Conservation (phyloP, 345 rosid species). For the Psidium friedrichsthalianum region DNA sequence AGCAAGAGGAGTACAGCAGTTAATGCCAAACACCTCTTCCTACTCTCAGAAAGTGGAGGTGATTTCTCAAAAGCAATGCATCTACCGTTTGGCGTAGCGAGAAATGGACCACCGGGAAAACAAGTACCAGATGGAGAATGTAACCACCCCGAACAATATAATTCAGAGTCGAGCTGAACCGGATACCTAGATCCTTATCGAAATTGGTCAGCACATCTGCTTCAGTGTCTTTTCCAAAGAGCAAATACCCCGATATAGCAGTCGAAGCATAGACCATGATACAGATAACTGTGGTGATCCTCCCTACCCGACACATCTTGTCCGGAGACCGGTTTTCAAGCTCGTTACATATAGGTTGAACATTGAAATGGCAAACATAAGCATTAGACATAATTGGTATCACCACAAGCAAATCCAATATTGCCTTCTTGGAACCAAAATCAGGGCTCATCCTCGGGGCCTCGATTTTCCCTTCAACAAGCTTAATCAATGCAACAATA, state of each 20-base stretch:
- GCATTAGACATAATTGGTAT: constrained; percentile 92
- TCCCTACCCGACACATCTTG: constrained; percentile 80
- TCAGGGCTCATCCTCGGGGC: constrained; percentile 73
- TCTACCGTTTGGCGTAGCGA: constrained; percentile 84
- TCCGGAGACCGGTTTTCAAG: constrained; percentile 63
- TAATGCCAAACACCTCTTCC: constrained; percentile 59
- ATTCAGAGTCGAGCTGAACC: constrained; percentile 68
- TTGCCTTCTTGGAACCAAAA: constrained; percentile 56
- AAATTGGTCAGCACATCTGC: constrained; percentile 80
- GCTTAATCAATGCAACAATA: constrained; percentile 57
- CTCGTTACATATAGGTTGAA: constrained; percentile 91
- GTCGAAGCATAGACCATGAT: constrained; percentile 58
- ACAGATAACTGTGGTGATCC: constrained; percentile 70
- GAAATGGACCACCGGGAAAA: constrained; percentile 95
- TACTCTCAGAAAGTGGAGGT: constrained; percentile 69
- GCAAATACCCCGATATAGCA: constrained; percentile 74
- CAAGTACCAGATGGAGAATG: constrained; percentile 85
- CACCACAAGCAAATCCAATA: constrained; percentile 88
- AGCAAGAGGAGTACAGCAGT: constrained; percentile 46
- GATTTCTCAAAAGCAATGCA: constrained; percentile 47
- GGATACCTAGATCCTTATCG: constrained; percentile 77
- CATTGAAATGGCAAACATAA: constrained; percentile 84
- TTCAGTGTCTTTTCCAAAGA: constrained; percentile 81
- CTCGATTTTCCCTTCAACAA: constrained; percentile 68
- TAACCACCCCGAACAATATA: constrained; percentile 83